Evolutionary conservation across 768 basidiomycete genomes (phyloP), one percentile per base, ranked within the genome.

Genomic region (Calocera cornea): DNA sequence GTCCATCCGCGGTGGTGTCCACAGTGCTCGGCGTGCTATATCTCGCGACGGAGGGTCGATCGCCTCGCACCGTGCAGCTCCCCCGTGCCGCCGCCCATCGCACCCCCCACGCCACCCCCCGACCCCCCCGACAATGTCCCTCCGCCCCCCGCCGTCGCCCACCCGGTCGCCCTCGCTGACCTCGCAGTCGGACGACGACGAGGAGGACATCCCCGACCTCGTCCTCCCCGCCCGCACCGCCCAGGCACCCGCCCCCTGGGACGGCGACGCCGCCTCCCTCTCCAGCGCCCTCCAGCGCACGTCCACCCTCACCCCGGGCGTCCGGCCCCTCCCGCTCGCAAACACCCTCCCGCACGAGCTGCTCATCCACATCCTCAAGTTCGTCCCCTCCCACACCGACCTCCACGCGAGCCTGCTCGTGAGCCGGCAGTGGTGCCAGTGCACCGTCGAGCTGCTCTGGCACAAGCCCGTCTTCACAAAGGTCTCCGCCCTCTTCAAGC

Each of bases 391-490:
- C 0, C 79, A 87, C 34, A 81, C 83, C 68, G 90, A 95, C 76
- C 82, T 97, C 60, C 84, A 88, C 70, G 80, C 81, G 70, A 82
- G 85, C 41, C 82, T 95, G 69, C 85, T 88, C 67, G 94, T 97
- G 31, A 93, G 87, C 22, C 86, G 91, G 67, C 83, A 86, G 31
- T 99, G 95, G 94, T 97, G 93, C 81, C 89, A 95, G 74, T 97
- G 93, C 77, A 87, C 92, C 34, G 93, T 95, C 47, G 92, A 97
- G 76, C 83, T 97, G 24, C 82, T 98, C 27, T 99, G 95, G 95
- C 88, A 93, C 76, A 89, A 90, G 73, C 95, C 95, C 22, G 80
- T 81, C 65, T 86, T 98, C 74, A 79, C 85, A 29, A 84, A 84
- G 68, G 80, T 85, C 67, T 78, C 82, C 66, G 87, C 88, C 40